A percentile compares a stretch with the other conserved stretches of the same genome.
Conservation (phyloP, 2,329 filamentous ascomycete species). For the Claviceps cyperi region DNA sequence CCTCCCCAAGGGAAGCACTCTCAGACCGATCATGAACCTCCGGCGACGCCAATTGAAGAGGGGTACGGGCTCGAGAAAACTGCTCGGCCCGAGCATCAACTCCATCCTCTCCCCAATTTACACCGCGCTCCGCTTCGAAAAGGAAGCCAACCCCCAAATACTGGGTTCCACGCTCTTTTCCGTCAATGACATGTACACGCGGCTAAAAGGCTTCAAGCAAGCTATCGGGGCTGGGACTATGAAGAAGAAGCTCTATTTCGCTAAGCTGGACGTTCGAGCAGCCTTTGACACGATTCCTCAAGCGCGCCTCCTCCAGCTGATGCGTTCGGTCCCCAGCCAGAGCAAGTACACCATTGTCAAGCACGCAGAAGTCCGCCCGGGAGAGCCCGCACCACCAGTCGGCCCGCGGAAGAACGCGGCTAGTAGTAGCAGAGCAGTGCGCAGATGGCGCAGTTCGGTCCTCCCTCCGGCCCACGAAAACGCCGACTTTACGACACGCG, state of each 20-base stretch:
- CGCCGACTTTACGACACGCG: conserved; percentile 28
- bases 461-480: conserved; percentile 23
- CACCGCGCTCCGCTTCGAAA: conserved; percentile 66
- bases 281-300: conserved; percentile 97
- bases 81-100: conserved; percentile 29
- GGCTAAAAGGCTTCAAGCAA: conserved; percentile 54
- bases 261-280: conserved; percentile 79
- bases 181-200: conserved; percentile 62
- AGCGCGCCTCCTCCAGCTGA: conserved; percentile 50
- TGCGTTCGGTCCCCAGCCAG: conserved; percentile 41
- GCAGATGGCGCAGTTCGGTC: conserved; percentile 40
- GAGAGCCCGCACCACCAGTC: conserved; percentile 14
- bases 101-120: conserved; percentile 55
- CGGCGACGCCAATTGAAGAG: conserved; percentile 44
- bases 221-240: conserved; percentile 20
- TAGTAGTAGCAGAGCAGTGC: conserved; percentile 22
- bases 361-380: conserved; percentile 56
- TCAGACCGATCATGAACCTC: conserved; percentile 81
- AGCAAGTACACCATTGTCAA: conserved; percentile 56
- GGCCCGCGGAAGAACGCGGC: conserved; percentile 7
- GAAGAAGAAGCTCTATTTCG: conserved; percentile 54
- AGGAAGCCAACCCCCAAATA: conserved; percentile 37
- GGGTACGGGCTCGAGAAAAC: conserved; percentile 53
- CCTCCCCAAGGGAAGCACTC: conserved; percentile 61
- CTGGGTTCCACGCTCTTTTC: conserved; percentile 76